phyloP scores from a whole-genome alignment of 2,329 filamentous ascomycete genomes.

The Xylariaceae sp. region DNA sequence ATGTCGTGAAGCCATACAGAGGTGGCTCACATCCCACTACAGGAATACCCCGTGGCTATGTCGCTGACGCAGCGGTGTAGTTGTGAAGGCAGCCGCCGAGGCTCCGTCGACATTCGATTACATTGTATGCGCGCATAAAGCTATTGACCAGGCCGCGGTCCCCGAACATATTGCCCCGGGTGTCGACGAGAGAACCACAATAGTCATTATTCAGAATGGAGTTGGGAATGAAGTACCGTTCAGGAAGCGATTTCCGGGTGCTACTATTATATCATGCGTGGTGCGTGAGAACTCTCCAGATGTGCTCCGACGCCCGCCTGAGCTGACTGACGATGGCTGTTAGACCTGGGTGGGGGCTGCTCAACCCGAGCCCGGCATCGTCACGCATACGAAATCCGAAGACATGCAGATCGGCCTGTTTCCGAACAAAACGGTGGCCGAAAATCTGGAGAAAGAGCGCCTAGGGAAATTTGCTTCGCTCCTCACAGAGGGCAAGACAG shows the following conservation, averaged over 20 bases:
- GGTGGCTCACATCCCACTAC: slow-evolving; percentile 25
- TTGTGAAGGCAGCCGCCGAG: slow-evolving; percentile 46
- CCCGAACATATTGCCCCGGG: slow-evolving; percentile 34
- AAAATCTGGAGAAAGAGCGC: slow-evolving; percentile 32
- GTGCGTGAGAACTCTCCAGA: slow-evolving; percentile 33
- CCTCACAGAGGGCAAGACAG: slow-evolving; percentile 40
- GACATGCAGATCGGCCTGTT: slow-evolving; percentile 55
- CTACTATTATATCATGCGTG: slow-evolving; percentile 55
- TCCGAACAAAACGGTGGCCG: slow-evolving; percentile 34
- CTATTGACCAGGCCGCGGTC: slow-evolving; percentile 40
- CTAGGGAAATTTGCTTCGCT: slow-evolving; percentile 42
- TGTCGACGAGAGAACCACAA: slow-evolving; percentile 44
- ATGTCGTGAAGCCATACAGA: slow-evolving; percentile 46
- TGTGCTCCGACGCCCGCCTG: not conserved
- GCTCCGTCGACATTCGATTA: slow-evolving; percentile 51
- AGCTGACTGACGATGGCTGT: not conserved
- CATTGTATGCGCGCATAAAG: slow-evolving; percentile 56
- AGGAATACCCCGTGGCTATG: not conserved
- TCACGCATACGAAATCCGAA: slow-evolving; percentile 51
- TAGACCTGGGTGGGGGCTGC: slow-evolving; percentile 53
- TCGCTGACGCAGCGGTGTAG: slow-evolving; percentile 25
- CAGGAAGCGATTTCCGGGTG: slow-evolving; percentile 43
- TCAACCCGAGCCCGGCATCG: slow-evolving; percentile 47
- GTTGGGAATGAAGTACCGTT: slow-evolving; percentile 60
- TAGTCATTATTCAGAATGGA: slow-evolving; percentile 62